Conservation (phyloP, 2,329 filamentous ascomycete species). For the Blastomyces gilchristii region DNA sequence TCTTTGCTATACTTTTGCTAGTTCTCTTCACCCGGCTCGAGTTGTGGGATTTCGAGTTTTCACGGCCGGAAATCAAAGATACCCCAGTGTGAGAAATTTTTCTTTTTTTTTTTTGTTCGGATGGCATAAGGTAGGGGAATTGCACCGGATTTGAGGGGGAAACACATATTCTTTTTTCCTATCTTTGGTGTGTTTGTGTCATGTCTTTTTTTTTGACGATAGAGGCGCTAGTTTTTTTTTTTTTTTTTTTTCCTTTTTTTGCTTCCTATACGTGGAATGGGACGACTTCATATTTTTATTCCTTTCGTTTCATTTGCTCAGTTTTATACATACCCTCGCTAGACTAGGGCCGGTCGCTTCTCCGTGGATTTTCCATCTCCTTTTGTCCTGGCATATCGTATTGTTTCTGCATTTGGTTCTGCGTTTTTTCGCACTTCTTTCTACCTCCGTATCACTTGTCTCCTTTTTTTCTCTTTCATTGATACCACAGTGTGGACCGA, state of each 20-base stretch:
- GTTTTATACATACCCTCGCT: slow-evolving; percentile 12
- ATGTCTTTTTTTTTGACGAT: slow-evolving; percentile 8
- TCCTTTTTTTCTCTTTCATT: not conserved
- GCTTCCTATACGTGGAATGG: not conserved
- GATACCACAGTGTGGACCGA: slow-evolving; percentile 10
- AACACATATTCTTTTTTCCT: slow-evolving; percentile 12
- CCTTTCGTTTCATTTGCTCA: not conserved
- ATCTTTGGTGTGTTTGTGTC: slow-evolving; percentile 1
- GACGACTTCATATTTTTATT: not conserved
- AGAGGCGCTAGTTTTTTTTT: slow-evolving; percentile 9
- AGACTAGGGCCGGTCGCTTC: slow-evolving; percentile 13
- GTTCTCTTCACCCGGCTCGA: not conserved
- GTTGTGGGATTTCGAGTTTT: slow-evolving; percentile 1
- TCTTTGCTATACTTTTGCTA: not conserved
- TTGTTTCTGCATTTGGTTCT: not conserved
- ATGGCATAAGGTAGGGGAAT: not conserved
- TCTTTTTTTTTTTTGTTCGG: slow-evolving; percentile 2
- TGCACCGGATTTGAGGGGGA: not conserved
- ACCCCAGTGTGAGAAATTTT: slow-evolving; percentile 1
- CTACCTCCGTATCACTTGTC: not conserved
- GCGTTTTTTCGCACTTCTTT: not conserved
- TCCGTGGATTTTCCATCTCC: not conserved
- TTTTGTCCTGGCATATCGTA: not conserved
- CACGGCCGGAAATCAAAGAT: slow-evolving; percentile 3
- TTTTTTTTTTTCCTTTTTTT: slow-evolving; percentile 9